phyloP scores from a whole-genome alignment of 2,329 filamentous ascomycete species.

The Ceratocystis eucalypticola region DNA sequence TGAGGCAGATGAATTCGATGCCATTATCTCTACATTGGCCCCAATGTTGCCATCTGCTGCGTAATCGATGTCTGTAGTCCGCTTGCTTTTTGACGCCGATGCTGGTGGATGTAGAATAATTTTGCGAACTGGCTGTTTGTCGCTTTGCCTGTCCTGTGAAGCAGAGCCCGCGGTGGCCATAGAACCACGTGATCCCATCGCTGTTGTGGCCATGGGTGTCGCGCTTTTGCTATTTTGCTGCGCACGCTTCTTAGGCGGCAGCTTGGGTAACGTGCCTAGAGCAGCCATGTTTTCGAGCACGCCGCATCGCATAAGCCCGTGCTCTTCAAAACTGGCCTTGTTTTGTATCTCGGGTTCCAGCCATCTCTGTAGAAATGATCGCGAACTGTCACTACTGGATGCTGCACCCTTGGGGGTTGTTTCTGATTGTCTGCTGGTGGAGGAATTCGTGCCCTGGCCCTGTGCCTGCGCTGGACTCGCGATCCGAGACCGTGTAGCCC shows the following conservation, averaged over 20 bases:
- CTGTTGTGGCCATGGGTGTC: background rate
- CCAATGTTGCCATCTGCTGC: constrained; percentile 6
- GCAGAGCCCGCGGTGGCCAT: constrained; percentile 21
- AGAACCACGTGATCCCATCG: background rate
- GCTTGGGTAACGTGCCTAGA: constrained; percentile 58
- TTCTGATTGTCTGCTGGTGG: constrained; percentile 25
- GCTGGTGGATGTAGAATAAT: constrained; percentile 35
- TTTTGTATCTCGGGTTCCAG: constrained; percentile 45
- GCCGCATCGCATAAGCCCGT: constrained; percentile 57
- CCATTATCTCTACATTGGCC: constrained; percentile 22
- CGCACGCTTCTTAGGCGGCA: constrained; percentile 21
- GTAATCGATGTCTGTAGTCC: background rate
- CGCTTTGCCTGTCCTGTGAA: constrained; percentile 22
- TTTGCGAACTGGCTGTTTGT: constrained; percentile 26
- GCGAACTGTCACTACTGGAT: constrained; percentile 28
- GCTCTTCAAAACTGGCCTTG: constrained; percentile 65
- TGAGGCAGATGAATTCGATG: background rate
- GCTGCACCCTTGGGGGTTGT: constrained; percentile 24
- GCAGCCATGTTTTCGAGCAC: constrained; percentile 76
- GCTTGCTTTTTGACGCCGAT: constrained; percentile 22
- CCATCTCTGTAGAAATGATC: constrained; percentile 43
- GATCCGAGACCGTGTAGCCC: constrained; percentile 16
- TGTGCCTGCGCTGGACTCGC: constrained; percentile 12
- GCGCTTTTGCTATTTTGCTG: background rate
- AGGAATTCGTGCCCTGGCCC: background rate